Base-by-base conservation (phyloP, 2,329 filamentous ascomycete genomes). In the Ophiostoma sp. region DNA sequence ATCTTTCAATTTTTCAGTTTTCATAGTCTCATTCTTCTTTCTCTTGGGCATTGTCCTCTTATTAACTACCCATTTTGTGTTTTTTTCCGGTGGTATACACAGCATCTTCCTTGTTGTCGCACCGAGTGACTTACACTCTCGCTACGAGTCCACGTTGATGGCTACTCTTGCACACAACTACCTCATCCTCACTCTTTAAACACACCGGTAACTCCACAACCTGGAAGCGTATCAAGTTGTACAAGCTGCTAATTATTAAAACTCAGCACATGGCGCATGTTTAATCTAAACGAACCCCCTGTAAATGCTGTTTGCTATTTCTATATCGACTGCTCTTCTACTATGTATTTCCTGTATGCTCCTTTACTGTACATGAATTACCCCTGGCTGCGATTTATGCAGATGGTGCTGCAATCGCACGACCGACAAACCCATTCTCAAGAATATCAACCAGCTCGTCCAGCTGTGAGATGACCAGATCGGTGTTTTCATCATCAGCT, bases 381-480 rank as follows among this genome's bases (percentile, higher is more conserved):
- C 27, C 27, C 1, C 27, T 27, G 27, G 27, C 18, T 67, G 7
- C 4, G n/a, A 12, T 55, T 9, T 40, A 66, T 14, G 40, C 16
- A 9, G n/a, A 16, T 18, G 58, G n/a, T 0, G 18, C 49, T 1
- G 14, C 36, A 8, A 72, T 67, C 60, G 68, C 64, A 2, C 72
- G 70, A 0, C 72, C 71, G 14, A 69, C 81, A 75, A 94, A 94
- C 0, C 93, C 93, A 1, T 83, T 78, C 71, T 96, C 92, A 40
- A 97, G 79, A 7, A 96, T 82, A 9, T 80, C 82, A 67, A 95
- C 85, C 72, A 97, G 77, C 70, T 96, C 91, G 75, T 96, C 92
- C 70, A 96, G 76, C 49, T 85, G 82, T 71, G 79, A 77, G 66
- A 97, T 89, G 11, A 87, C 88, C 63, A 94, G 74, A 77, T 96